Evolutionary conservation across 345 rosid species (phyloP), one percentile per base, ranked within the genome.

Genomic region (Tarenaya hassleriana): DNA sequence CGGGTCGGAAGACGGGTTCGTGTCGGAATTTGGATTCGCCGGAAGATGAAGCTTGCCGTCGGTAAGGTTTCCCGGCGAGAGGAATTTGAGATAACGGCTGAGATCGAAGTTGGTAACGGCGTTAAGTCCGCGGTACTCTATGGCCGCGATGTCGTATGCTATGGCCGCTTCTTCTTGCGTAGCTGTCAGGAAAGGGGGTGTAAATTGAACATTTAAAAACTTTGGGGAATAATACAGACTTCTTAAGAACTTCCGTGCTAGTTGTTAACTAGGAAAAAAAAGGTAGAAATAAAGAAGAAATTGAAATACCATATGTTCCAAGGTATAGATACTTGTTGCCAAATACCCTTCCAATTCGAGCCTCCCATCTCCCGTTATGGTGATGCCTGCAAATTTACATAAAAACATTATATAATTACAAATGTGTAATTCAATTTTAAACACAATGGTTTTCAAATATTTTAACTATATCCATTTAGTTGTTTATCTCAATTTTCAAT

Each of bases 111-210:
- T 90, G 2, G 97, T 90, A 50, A 90, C 97, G 8, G 97, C 96
- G 50, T 86, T 82, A n/a, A 80, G 69, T 35, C 97, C 96, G 24
- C 97, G 91, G 63, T 91, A 82, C 69, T 90, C 88, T 14, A 90
- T 83, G 1, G 97, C 97, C 0, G 97, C 97, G 76, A 90, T 73
- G 55, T 90, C 97, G 39, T 90, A 86, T 24, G 97, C 97, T 1
- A 67, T 72, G 42, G 96, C 97, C 14, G 96, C 97, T 79, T 90
- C 97, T 70, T 86, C 97, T 63, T 90, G 97, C 1, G 97, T 90
- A 9, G 95, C 97, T 89, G 82, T 34, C 59, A 51, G 42, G 44
- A n/a, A 15, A 38, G 14, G 29, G 0, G 44, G 49, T 18, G 43
- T 38, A 6, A 64, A 44, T 14, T 50, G 44, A 46, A 56, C 8